Base-by-base conservation (phyloP, 768 basidiomycete species). In the Lactarius tabidus region DNA sequence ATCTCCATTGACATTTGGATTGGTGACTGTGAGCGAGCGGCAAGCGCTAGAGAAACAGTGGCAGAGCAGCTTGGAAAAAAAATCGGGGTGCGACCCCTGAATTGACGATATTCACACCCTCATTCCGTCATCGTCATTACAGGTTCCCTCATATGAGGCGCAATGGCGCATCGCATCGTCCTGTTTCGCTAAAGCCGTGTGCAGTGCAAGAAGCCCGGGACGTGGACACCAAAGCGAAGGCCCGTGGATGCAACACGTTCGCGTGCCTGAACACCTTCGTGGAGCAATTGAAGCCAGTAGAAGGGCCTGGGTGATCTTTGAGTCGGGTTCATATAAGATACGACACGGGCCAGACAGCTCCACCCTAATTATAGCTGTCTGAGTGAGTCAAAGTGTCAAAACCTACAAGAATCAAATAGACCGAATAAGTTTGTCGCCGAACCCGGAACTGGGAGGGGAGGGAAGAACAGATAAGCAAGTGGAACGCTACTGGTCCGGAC, bases 381-480 rank as follows among this genome's bases (percentile, higher is more conserved):
- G 23, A 26, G 45, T 51, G 48, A 51, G 48, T 51, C 45, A 48
- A 48, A 20, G 48, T 26, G 48, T 51, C 48, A 51, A 51, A 51
- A 23, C 43, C n/a, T n/a, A 26, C 14, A 51, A 51, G 45, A 26
- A 26, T 26, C 23, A 51, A 28, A 51, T 51, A 51, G 48, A 51
- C 48, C 14, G 23, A 7, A 28, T 6, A 15, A 23, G 45, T 23
- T 14, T 23, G 23, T 51, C 48, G 14, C 48, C 26, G 26, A 66
- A 18, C 62, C 65, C 2, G 2, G 38, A 3, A 39, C 39, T 0
- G 58, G 65, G 0, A 31, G 57, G 3, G 65, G 0, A 31, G 57
- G 3, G 65, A 23, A 18, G 64, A 57, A 10, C 6, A 17, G 57
- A 62, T 66, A 62, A 15, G 55, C 39, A 6, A 51, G 35, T 3